phyloP scores from a whole-genome alignment of 441 rosid genomes.

The Manihot esculenta region DNA sequence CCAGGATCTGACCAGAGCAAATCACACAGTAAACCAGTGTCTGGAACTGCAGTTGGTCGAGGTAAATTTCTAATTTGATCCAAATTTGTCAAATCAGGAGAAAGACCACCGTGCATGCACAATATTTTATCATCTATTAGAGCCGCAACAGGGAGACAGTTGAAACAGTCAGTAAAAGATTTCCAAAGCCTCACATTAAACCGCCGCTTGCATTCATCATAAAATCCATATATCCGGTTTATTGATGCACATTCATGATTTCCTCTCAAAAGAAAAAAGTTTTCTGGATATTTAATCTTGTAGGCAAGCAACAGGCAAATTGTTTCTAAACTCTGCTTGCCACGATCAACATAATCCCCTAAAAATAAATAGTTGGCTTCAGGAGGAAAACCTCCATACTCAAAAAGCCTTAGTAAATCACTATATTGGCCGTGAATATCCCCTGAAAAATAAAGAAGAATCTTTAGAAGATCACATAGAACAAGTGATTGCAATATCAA shows the following conservation, averaged over 20 bases:
- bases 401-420: constrained; percentile 80
- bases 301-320: constrained; percentile 87
- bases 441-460: constrained; percentile 42
- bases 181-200: constrained; percentile 92
- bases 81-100: constrained; percentile 72
- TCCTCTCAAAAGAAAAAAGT: constrained; percentile 86
- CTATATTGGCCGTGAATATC: constrained; percentile 90
- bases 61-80: constrained; percentile 70
- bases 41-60: constrained; percentile 78
- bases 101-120: constrained; percentile 97
- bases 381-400: constrained; percentile 93
- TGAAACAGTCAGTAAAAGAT: constrained; percentile 78
- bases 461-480: constrained; percentile 12
- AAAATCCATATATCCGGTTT: constrained; percentile 84
- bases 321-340: constrained; percentile 94
- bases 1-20: constrained; percentile 97
- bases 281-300: constrained; percentile 88
- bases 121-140: constrained; percentile 82
- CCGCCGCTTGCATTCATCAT: constrained; percentile 87
- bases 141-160: constrained; percentile 93
- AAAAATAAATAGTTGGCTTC: constrained; percentile 77
- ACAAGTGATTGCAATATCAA: not conserved
- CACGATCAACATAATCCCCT: constrained; percentile 94
- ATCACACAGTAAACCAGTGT: constrained; percentile 84
- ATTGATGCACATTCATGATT: constrained; percentile 91